Percentiles rank a stretch among this genome's conserved stretches.
phyloP scores from a whole-genome alignment of 495 filamentous ascomycete species.

The Choiromyces venosus region DNA sequence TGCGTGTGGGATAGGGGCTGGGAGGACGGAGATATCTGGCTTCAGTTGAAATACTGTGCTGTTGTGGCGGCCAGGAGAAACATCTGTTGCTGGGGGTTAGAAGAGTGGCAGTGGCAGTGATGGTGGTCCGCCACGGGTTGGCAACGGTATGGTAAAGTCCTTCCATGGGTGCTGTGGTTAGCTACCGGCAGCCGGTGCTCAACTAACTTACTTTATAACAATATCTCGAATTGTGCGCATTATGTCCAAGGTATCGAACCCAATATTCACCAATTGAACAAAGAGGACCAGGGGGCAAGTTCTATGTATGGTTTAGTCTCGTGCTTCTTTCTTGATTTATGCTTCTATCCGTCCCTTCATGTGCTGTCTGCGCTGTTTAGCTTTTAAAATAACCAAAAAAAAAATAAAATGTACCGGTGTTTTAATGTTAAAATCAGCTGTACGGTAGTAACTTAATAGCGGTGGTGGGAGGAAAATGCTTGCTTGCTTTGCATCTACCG shows the following conservation, averaged over 20 bases:
- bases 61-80: too few species aligned
- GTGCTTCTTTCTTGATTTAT: not conserved
- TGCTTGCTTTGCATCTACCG: not conserved
- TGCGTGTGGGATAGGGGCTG: not conserved
- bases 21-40: not conserved
- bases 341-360: not conserved
- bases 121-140: too few species aligned
- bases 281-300: not conserved
- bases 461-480: not conserved
- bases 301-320: not conserved
- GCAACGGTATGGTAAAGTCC: too few species aligned
- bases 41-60: not conserved
- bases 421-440: not conserved
- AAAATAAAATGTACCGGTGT: not conserved
- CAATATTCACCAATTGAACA: not conserved
- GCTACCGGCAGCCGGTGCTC: too few species aligned
- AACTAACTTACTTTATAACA: not conserved
- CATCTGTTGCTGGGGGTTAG: too few species aligned
- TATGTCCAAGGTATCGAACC: not conserved
- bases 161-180: not conserved
- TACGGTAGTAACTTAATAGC: not conserved
- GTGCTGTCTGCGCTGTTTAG: not conserved
- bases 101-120: too few species aligned
- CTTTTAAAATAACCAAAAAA: not conserved
- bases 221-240: not conserved